phyloP scores from a whole-genome alignment of 371 early-diverging fungal genomes.

The Mortierella sp. region DNA sequence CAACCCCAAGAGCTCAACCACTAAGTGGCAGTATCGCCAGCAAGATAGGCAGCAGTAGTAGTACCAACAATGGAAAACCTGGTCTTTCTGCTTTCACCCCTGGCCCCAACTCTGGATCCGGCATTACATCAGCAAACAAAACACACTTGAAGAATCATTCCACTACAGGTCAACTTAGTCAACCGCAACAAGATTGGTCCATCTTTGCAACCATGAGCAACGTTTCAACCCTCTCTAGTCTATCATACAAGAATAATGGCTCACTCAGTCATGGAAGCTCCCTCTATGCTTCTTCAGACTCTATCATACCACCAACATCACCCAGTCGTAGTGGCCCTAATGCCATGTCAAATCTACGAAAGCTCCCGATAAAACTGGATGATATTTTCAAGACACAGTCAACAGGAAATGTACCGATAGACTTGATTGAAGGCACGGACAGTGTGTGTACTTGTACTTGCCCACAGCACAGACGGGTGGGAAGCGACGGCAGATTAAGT shows the following conservation, averaged over 20 bases:
- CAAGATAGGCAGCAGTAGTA: not conserved
- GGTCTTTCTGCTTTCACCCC: not conserved
- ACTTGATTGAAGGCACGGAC: not conserved
- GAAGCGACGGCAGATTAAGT: not conserved
- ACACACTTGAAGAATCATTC: not conserved
- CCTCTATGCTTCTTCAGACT: not conserved
- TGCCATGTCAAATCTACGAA: slow-evolving; percentile 12
- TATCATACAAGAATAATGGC: slow-evolving; percentile 13
- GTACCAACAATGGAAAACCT: not conserved
- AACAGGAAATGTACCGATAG: slow-evolving; percentile 8
- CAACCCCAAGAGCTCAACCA: not conserved
- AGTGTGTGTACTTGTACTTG: slow-evolving; percentile 40
- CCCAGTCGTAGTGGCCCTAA: slow-evolving; percentile 6
- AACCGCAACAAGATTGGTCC: slow-evolving; percentile 43
- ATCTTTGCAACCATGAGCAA: slow-evolving; percentile 55
- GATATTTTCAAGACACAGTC: slow-evolving; percentile 32
- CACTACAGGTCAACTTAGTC: not conserved
- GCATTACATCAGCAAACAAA: not conserved
- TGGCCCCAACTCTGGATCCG: not conserved
- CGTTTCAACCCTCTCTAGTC: slow-evolving; percentile 36
- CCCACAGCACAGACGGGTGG: slow-evolving; percentile 17
- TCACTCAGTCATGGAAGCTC: not conserved
- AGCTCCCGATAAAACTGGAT: slow-evolving; percentile 34
- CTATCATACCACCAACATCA: not conserved
- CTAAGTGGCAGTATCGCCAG: not conserved